These are phyloP conservation scores for Teratosphaeria gauchensis DNA, from an alignment of 2,329 filamentous ascomycete species.

Conservation along the genomic window DNA sequence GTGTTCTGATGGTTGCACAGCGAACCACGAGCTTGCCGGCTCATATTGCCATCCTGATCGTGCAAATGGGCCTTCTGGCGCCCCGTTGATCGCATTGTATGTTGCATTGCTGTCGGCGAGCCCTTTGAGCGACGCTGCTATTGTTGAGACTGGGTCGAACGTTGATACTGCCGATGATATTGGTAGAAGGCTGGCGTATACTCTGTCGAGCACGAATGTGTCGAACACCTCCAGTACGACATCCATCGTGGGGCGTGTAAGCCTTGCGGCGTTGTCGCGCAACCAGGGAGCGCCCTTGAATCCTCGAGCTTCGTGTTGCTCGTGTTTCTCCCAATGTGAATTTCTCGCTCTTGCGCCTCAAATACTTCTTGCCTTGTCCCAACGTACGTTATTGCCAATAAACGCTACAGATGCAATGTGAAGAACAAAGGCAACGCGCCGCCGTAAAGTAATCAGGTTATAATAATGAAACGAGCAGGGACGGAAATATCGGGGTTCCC, in stretches of 20 bases:
- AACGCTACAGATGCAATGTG: too few species aligned
- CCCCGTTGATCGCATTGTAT: slow-evolving; percentile 6
- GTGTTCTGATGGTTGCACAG: slow-evolving; percentile 59
- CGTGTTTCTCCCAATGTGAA: too few species aligned
- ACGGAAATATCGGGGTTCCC: too few species aligned
- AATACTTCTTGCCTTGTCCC: too few species aligned
- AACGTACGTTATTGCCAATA: too few species aligned
- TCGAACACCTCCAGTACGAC: slow-evolving; percentile 80
- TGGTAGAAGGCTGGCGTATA: slow-evolving; percentile 66
- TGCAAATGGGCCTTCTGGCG: slow-evolving; percentile 5
- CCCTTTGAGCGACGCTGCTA: slow-evolving; percentile 37
- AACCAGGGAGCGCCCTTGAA: neutral
- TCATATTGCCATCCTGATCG: slow-evolving; percentile 47
- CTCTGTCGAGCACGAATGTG: slow-evolving; percentile 67
- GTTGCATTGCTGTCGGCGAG: slow-evolving; percentile 42
- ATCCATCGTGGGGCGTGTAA: slow-evolving; percentile 54
- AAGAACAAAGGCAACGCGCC: too few species aligned
- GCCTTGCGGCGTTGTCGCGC: neutral
- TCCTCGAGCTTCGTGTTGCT: too few species aligned
- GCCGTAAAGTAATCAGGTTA: too few species aligned
- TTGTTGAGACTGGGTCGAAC: slow-evolving; percentile 41
- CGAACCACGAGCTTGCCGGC: slow-evolving; percentile 62
- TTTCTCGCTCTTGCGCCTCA: too few species aligned
- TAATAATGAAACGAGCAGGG: too few species aligned
- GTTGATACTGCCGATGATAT: slow-evolving; percentile 39